Evolutionary conservation across 148 eudicot genomes (phyloP), one percentile per base, ranked within the genome.

Genomic region (Vaccinium corymbosum): DNA sequence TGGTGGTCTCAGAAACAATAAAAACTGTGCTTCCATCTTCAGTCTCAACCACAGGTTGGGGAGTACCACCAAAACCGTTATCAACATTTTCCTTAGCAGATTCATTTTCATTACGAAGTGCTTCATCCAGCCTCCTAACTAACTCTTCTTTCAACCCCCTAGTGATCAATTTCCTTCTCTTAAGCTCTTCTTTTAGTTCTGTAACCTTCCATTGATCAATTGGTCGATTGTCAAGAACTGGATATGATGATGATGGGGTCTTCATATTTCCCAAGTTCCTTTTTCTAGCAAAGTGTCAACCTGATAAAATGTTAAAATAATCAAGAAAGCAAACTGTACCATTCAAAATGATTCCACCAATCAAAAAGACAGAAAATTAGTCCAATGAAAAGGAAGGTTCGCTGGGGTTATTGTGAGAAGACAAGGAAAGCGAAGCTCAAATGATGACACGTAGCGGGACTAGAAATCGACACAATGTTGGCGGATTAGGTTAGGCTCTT

Each of bases 201-300:
- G 98, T 90, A 25, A 97, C 99, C 89, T 88, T 97, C 97, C 94
- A 97, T 80, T 94, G 93, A 85, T 97, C 95, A 78, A 94, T 93
- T 57, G 99, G 93, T 52, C 92, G 91, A 81, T 93, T 90, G 56
- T 93, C 94, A 50, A 97, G 90, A 61, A 90, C 88, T 16, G 93
- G 93, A 83, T 91, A 94, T 35, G 83, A 52, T 46, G 83, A 52
- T 14, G 98, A 93, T 19, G 93, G 78, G 80, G 85, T 87, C 88
- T 88, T 88, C 81, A 80, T 64, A 79, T 49, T 35, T 20, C 4
- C 55, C 80, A 80, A 85, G 16, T 51, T 73, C 27, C 27, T 42
- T 52, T 61, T 64, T 20, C 25, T 51, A 79, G 51, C 25, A 83
- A 59, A 83, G 76, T 27, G 8, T 76, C 62, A 78, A 64, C 88